Conservation (phyloP, 371 early-diverging fungal genomes). For the Mucor racemosus region DNA sequence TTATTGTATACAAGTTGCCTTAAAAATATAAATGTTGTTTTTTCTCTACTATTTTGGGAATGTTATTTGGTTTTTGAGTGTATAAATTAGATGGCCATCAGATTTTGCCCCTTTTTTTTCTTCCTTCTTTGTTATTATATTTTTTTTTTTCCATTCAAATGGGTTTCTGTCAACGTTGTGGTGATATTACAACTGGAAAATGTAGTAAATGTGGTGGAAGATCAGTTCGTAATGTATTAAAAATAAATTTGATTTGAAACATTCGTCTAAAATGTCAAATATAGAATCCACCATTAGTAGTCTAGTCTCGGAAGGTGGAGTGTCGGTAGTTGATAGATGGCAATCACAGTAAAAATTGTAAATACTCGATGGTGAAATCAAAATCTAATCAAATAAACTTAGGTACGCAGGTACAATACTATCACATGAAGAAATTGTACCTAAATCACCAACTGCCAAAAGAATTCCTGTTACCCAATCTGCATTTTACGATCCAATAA, state of each 20-base stretch:
- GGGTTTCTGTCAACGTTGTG: slow-evolving; percentile 68
- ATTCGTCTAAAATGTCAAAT: neutral
- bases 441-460: slow-evolving; percentile 32
- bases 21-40: slow-evolving; percentile 3
- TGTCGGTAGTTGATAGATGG: slow-evolving; percentile 50
- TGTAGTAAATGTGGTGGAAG: slow-evolving; percentile 65
- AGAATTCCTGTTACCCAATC: slow-evolving; percentile 31
- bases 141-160: slow-evolving; percentile 32
- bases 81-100: neutral
- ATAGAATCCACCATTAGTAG: slow-evolving; percentile 58
- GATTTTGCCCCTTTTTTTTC: neutral
- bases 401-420: slow-evolving; percentile 54
- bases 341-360: slow-evolving; percentile 43
- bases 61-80: slow-evolving; percentile 17
- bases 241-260: neutral
- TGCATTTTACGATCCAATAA: slow-evolving; percentile 23
- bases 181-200: slow-evolving; percentile 59
- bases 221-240: slow-evolving; percentile 50
- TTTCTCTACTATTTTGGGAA: slow-evolving; percentile 21
- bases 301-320: slow-evolving; percentile 40
- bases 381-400: neutral
- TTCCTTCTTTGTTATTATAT: slow-evolving; percentile 16
- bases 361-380: neutral
- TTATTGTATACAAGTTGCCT: slow-evolving; percentile 15
- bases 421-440: slow-evolving; percentile 27